Evolutionary conservation across 495 filamentous ascomycete genomes (phyloP).

Genomic region (Cercophora samala): DNA sequence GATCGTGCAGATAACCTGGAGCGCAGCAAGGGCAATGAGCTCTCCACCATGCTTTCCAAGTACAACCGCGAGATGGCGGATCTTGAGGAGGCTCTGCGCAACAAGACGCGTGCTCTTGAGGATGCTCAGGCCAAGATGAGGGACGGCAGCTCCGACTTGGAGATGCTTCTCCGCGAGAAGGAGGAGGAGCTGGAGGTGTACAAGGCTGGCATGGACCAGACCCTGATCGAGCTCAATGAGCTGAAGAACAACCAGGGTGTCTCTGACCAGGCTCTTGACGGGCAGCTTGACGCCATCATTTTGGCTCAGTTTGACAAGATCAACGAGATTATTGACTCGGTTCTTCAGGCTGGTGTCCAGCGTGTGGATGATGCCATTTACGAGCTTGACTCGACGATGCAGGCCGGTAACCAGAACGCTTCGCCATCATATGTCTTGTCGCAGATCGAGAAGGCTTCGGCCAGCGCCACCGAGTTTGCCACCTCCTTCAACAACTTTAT

Average conservation of each 20-base stretch:
- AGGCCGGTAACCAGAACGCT: constrained; percentile 96
- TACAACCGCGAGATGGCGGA: constrained; percentile 97
- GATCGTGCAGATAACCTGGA: constrained; percentile 93
- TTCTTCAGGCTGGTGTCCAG: constrained; percentile 87
- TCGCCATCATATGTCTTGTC: constrained; percentile 94
- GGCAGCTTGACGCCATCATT: constrained; percentile 84
- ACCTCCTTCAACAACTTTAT: constrained; percentile 98
- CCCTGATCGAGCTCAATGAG: constrained; percentile 85
- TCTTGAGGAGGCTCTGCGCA: constrained; percentile 86
- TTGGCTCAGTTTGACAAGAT: constrained; percentile 84
- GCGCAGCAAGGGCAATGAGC: constrained; percentile 85
- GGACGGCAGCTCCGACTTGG: constrained; percentile 81
- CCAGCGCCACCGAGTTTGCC: constrained; percentile 91
- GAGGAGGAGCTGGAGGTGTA: constrained; percentile 97
- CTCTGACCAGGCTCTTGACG: constrained; percentile 78
- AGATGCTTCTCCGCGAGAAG: constrained; percentile 79
- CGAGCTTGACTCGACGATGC: constrained; percentile 95
- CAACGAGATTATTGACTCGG: constrained; percentile 96
- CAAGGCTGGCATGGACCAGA: constrained; percentile 95
- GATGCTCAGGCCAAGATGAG: constrained; percentile 71
- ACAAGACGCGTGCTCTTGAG: constrained; percentile 84
- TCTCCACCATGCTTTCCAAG: constrained; percentile 88
- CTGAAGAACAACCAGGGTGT: constrained; percentile 65
- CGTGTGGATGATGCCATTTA: constrained; percentile 96
- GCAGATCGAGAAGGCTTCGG: constrained; percentile 94